A percentile compares a stretch with the other conserved stretches of the same genome.
Evolutionary conservation across 306 rosid species (phyloP).

Genomic region (Fragaria vesca): DNA sequence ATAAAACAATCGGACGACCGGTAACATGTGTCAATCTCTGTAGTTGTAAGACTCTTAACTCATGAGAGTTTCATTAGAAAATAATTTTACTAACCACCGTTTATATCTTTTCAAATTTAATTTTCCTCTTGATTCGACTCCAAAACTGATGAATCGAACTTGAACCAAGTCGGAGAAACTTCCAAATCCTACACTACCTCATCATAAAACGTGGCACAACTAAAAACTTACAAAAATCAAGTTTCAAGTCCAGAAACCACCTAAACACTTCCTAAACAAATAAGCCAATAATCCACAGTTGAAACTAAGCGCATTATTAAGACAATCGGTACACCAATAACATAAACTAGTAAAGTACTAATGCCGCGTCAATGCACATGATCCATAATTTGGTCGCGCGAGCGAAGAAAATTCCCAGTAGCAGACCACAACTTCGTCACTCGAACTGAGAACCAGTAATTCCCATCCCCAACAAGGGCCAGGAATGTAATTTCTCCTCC

Average conservation of each 20-base stretch:
- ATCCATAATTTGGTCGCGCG: neutral
- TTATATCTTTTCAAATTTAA: no score
- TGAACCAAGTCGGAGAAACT: no score
- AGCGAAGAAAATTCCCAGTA: neutral
- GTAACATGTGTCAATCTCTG: no score
- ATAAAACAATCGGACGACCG: neutral
- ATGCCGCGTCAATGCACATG: neutral
- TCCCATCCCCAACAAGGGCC: neutral
- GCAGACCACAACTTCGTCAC: neutral
- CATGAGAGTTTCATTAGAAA: no score
- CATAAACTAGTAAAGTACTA: neutral
- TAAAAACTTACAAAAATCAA: neutral
- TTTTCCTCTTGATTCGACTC: no score
- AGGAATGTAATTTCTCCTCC: conserved; percentile 8
- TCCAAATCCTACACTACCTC: no score
- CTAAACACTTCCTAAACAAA: neutral
- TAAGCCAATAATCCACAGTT: neutral
- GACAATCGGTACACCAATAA: neutral
- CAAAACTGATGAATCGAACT: no score
- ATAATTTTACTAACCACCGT: no score
- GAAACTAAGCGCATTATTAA: neutral
- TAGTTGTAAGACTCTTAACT: no score
- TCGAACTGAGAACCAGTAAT: neutral
- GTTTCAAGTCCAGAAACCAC: neutral
- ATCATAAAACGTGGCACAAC: neutral